Conservation (phyloP, 2,329 filamentous ascomycete species). For the Verticillium alfalfae region DNA sequence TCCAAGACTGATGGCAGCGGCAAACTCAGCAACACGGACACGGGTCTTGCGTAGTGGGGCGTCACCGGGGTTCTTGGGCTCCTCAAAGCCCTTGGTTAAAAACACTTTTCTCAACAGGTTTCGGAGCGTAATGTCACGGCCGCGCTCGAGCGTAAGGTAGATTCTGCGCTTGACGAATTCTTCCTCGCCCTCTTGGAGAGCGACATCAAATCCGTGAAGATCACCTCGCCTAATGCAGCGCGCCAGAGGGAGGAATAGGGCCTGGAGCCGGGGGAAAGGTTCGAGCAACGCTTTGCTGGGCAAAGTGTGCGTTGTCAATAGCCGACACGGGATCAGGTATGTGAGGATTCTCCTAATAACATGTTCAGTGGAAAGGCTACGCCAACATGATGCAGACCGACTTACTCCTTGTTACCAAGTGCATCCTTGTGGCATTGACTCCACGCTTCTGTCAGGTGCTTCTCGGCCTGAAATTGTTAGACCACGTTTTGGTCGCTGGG, state of each 20-base stretch:
- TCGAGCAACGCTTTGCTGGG: constrained; percentile 67
- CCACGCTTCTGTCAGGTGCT: constrained; percentile 75
- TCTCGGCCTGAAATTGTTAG: constrained; percentile 57
- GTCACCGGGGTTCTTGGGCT: constrained; percentile 62
- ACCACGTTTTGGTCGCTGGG: not conserved
- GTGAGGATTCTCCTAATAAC: constrained; percentile 72
- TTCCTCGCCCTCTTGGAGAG: constrained; percentile 76
- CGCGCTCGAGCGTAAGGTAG: constrained; percentile 88
- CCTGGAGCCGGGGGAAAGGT: constrained; percentile 70
- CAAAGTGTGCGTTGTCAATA: constrained; percentile 81
- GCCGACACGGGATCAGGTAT: constrained; percentile 89
- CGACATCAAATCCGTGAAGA: constrained; percentile 76
- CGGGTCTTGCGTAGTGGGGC: constrained; percentile 65
- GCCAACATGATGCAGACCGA: constrained; percentile 12
- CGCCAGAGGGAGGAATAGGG: constrained; percentile 72
- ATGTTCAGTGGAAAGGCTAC: not conserved
- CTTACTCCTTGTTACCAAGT: constrained; percentile 73
- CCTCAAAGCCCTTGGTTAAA: constrained; percentile 74
- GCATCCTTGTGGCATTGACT: constrained; percentile 71
- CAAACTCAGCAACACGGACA: constrained; percentile 78
- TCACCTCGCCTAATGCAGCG: constrained; percentile 77
- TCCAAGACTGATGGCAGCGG: constrained; percentile 73
- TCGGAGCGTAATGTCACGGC: constrained; percentile 83
- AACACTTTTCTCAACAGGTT: constrained; percentile 93
- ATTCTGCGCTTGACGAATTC: constrained; percentile 91